A percentile compares a stretch with the other conserved stretches of the same genome.
phyloP scores from a whole-genome alignment of 768 basidiomycete genomes.

The Pisolithus tinctorius region DNA sequence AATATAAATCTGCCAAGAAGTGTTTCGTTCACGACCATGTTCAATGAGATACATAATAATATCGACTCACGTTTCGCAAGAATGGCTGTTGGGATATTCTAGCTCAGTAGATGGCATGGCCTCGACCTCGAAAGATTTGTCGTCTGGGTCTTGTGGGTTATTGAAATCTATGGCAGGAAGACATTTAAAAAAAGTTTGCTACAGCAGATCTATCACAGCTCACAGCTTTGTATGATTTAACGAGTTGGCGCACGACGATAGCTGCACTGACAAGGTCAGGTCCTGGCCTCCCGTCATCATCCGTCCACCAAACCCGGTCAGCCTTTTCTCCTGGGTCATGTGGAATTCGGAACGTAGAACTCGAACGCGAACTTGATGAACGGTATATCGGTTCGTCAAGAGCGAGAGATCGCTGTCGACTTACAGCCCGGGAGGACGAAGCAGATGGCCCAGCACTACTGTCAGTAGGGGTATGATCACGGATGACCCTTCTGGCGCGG shows the following conservation, averaged over 20 bases:
- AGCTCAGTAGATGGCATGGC: constrained; percentile 62
- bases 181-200: not conserved
- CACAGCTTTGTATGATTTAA: constrained; percentile 69
- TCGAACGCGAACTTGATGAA: constrained; percentile 57
- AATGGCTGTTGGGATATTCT: constrained; percentile 70
- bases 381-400: constrained; percentile 52
- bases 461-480: constrained; percentile 9
- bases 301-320: constrained; percentile 41
- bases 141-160: constrained; percentile 56
- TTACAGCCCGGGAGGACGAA: constrained; percentile 36
- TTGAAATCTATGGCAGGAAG: constrained; percentile 50
- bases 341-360: constrained; percentile 40
- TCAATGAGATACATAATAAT: not conserved
- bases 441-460: constrained; percentile 32
- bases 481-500: constrained; percentile 20
- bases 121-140: constrained; percentile 58
- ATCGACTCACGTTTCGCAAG: constrained; percentile 54
- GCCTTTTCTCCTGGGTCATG: constrained; percentile 15
- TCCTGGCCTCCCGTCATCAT: constrained; percentile 48
- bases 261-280: constrained; percentile 55
- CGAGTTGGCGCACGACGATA: constrained; percentile 51
- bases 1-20: constrained; percentile 54
- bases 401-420: constrained; percentile 32
- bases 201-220: constrained; percentile 18
- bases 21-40: not conserved